A percentile compares a stretch with the other conserved stretches of the same genome.
phyloP scores from a whole-genome alignment of 1,139 yeast species.

The Pichia kudriavzevii region DNA sequence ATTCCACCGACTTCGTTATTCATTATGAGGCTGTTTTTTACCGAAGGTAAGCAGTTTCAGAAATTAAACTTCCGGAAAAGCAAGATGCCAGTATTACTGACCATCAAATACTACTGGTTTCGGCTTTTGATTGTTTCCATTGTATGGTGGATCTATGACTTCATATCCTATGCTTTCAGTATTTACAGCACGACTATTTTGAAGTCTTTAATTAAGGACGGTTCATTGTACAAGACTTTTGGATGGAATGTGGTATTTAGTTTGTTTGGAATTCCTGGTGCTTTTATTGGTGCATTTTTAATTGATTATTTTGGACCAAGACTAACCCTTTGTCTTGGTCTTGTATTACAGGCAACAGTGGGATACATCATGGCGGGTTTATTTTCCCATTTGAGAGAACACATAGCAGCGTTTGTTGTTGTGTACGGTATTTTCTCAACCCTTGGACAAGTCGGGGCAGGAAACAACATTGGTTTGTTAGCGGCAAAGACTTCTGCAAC shows the following conservation, averaged over 20 bases:
- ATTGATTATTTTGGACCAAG: conserved; percentile 91
- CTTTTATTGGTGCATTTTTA: conserved; percentile 71
- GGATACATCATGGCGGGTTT: conserved; percentile 85
- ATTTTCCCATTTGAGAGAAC: conserved; percentile 45
- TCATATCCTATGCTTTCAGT: conserved; percentile 80
- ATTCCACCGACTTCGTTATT: conserved; percentile 76
- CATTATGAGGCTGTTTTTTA: conserved; percentile 65
- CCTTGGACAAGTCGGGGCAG: conserved; percentile 91
- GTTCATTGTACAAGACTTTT: conserved; percentile 62
- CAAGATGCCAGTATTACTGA: conserved; percentile 57
- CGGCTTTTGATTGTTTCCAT: conserved; percentile 62
- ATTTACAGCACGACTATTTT: conserved; percentile 69
- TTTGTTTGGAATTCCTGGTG: conserved; percentile 83
- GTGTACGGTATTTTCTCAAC: conserved; percentile 81
- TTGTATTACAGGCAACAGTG: conserved; percentile 61
- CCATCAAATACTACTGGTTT: conserved; percentile 78
- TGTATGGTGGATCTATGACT: conserved; percentile 89
- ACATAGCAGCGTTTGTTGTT: conserved; percentile 73
- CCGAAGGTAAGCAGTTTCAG: conserved; percentile 63
- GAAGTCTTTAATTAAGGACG: conserved; percentile 49
- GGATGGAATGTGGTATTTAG: conserved; percentile 93
- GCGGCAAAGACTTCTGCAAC: conserved; percentile 86
- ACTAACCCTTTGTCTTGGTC: conserved; percentile 63
- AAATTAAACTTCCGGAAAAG: conserved; percentile 63
- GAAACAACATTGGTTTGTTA: conserved; percentile 81